phyloP scores from a whole-genome alignment of 257 asterid genomes.

The Gentiana macrophylla region DNA sequence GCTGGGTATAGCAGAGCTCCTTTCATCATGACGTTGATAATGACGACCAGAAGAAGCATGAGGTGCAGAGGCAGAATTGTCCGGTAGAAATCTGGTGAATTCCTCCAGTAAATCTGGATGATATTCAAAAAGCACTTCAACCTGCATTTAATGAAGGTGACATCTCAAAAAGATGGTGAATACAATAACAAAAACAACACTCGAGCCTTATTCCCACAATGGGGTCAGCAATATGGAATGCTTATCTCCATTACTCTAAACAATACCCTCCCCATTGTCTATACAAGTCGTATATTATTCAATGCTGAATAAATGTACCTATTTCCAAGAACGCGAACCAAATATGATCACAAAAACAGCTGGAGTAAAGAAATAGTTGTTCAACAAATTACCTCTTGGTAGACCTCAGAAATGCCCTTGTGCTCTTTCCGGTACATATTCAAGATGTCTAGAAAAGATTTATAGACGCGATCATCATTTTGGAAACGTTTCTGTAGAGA shows the following conservation, averaged over 20 bases:
- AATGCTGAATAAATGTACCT: not conserved
- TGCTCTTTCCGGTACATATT: slow-evolving; percentile 96
- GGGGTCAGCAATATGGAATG: no score
- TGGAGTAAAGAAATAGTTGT: no score
- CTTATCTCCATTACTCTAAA: no score
- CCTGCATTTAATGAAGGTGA: slow-evolving; percentile 33
- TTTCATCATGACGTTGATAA: slow-evolving; percentile 62
- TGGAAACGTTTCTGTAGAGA: slow-evolving; percentile 76
- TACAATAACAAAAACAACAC: no score
- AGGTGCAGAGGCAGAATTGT: slow-evolving; percentile 61
- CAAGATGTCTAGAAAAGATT: slow-evolving; percentile 92
- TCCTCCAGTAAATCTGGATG: slow-evolving; percentile 94
- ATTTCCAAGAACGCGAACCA: not conserved
- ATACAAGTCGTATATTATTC: no score
- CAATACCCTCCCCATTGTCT: no score
- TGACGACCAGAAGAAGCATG: slow-evolving; percentile 53
- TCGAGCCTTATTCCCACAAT: no score
- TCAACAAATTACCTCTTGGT: slow-evolving; percentile 61
- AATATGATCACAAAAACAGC: not conserved
- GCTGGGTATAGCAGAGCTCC: slow-evolving; percentile 60
- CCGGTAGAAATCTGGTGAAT: slow-evolving; percentile 91
- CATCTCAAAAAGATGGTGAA: no score
- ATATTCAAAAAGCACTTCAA: slow-evolving; percentile 68
- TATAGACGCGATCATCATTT: slow-evolving; percentile 86
- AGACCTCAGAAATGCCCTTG: slow-evolving; percentile 88